Percentiles rank a stretch among this genome's conserved stretches.
Conservation (phyloP, 1,284 basidiomycete genomes). For the Omphalotus olearius region DNA sequence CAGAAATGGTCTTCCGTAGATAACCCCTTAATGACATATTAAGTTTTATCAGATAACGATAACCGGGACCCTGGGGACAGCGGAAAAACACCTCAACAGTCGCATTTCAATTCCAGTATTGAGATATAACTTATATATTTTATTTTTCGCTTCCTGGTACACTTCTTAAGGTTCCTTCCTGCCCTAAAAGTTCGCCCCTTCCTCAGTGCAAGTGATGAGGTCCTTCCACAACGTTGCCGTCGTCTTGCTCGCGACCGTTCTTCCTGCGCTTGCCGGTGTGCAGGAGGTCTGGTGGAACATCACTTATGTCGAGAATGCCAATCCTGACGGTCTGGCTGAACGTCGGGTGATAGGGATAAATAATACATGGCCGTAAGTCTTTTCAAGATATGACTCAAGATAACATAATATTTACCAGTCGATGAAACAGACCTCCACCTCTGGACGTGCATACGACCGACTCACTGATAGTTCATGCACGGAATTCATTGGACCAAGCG, state of each 20-base stretch:
- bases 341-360: constrained; percentile 86
- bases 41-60: too few species aligned
- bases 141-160: too few species aligned
- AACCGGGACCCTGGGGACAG: too few species aligned
- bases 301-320: constrained; percentile 64
- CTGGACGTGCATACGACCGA: constrained; percentile 72
- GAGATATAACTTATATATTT: too few species aligned
- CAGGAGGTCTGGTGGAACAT: constrained; percentile 81
- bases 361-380: constrained; percentile 83
- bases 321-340: constrained; percentile 72
- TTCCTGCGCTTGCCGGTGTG: constrained; percentile 47
- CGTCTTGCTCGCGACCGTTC: constrained; percentile 18
- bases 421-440: constrained; percentile 65
- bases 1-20: too few species aligned
- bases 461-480: constrained; percentile 70
- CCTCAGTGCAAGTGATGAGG: constrained; percentile 4
- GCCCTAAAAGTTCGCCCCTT: neutral
- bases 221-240: constrained; percentile 8
- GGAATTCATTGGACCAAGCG: constrained; percentile 63
- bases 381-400: constrained; percentile 2
- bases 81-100: too few species aligned
- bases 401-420: neutral
- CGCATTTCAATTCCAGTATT: too few species aligned
- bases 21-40: too few species aligned
- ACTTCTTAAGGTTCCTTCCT: neutral